Base-by-base conservation (phyloP, 768 basidiomycete genomes). In the Mycena olivaceomarginata region DNA sequence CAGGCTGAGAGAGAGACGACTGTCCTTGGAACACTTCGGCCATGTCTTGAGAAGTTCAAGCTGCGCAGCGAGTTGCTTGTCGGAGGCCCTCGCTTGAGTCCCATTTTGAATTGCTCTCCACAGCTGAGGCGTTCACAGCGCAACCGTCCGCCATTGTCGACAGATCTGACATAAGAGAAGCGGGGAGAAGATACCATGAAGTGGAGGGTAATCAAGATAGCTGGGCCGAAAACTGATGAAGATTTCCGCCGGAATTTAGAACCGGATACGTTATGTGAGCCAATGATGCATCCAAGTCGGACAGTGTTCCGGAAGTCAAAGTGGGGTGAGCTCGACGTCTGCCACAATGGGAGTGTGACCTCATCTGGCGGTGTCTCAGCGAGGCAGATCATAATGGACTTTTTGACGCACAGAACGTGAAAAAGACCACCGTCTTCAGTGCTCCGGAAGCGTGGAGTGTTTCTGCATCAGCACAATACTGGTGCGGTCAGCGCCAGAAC, bases 91-190 rank as follows among this genome's bases (percentile, higher is more conserved):
- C 12, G 12, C 8, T 1, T 20, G 46, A 39, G 15, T 10, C 53
- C 46, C 25, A 67, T 4, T 15, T 5, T 11, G 2, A 20, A 71
- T 51, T 1, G 70, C 70, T 15, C 60, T 3, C 70, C 60, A 71
- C 20, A 71, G 45, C 4, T 12, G 40, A 25, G 70, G 60, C 9
- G 60, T 62, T 1, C 59, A 71, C 12, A 63, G 11, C 6, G 70
- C 60, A 46, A 71, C 63, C 43, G 18, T 40, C 2, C 70, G 43
- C 70, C 59, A 71, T 31, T 46, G 10, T 31, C 16, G 43, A 18
- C 70, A 71, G 37, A 71, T 63, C 39, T 31, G 60, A 39, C 59
- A 45, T 4, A 71, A 43, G 16, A 71, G 31, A 4, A 71, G 57
- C 11, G 60, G 70, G 16, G 59, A 71, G 20, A 48, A 22, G 31